Conservation (phyloP, 306 rosid genomes). For the Citrullus mucosospermus region DNA sequence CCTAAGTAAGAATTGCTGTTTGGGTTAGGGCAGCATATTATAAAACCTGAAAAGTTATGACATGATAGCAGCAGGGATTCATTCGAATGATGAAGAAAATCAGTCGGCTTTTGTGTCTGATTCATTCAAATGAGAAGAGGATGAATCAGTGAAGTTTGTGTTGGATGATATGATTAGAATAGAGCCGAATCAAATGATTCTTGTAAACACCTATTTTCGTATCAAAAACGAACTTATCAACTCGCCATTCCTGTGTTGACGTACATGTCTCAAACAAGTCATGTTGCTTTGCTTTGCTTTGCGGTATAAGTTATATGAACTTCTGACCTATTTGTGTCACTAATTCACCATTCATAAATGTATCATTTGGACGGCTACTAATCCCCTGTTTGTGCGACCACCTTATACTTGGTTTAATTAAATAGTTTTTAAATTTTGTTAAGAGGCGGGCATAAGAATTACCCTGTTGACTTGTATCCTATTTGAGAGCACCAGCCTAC, state of each 20-base stretch:
- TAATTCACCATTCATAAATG: not conserved
- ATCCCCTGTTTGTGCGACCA: not conserved
- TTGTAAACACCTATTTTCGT: not conserved
- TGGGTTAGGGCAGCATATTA: not conserved
- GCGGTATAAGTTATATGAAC: conserved; percentile 9
- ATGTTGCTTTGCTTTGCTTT: not conserved
- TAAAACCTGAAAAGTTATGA: not conserved
- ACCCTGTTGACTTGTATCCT: too few species aligned
- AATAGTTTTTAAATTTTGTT: not conserved
- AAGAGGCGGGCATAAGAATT: not conserved
- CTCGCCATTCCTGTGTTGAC: not conserved
- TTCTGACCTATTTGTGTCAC: not conserved
- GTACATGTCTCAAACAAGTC: not conserved
- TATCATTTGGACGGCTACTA: not conserved
- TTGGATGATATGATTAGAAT: not conserved
- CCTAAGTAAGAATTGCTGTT: not conserved
- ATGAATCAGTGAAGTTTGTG: not conserved
- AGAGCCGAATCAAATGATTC: conserved; percentile 1
- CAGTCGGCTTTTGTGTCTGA: not conserved
- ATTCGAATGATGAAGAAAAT: not conserved
- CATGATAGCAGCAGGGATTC: not conserved
- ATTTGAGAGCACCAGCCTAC: too few species aligned
- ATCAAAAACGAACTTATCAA: not conserved
- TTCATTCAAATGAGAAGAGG: not conserved
- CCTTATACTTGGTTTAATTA: not conserved